These are phyloP conservation scores for Forsythia viridissima DNA, from an alignment of 257 asterid species.

Conservation along the genomic window DNA sequence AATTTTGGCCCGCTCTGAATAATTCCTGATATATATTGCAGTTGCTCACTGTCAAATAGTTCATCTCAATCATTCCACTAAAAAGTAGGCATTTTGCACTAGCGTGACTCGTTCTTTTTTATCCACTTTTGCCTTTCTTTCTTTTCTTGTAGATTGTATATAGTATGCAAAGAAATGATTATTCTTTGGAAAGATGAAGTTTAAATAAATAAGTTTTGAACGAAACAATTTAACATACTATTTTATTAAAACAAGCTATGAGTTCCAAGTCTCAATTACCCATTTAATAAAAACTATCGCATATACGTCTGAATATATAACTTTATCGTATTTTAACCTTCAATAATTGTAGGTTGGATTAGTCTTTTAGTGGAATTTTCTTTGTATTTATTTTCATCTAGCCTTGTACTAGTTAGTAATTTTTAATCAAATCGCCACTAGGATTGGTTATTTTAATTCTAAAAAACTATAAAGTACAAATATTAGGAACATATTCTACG, in stretches of 20 bases:
- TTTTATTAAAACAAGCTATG: too few species aligned
- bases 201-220: too few species aligned
- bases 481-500: background rate
- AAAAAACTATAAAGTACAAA: too few species aligned
- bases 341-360: background rate
- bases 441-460: too few species aligned
- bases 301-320: too few species aligned
- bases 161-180: background rate
- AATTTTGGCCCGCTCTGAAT: background rate
- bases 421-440: background rate
- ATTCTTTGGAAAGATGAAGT: background rate
- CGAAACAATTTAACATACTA: too few species aligned
- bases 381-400: too few species aligned
- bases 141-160: background rate
- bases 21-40: background rate
- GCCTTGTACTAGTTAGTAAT: background rate
- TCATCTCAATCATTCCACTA: background rate
- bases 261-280: too few species aligned
- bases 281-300: too few species aligned
- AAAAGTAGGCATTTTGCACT: background rate
- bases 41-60: background rate
- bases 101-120: background rate
- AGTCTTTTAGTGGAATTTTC: background rate
- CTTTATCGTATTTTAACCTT: too few species aligned
- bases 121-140: background rate